Evolutionary conservation across 2,329 filamentous ascomycete genomes (phyloP).

Genomic region (Achaetomium macrosporum): DNA sequence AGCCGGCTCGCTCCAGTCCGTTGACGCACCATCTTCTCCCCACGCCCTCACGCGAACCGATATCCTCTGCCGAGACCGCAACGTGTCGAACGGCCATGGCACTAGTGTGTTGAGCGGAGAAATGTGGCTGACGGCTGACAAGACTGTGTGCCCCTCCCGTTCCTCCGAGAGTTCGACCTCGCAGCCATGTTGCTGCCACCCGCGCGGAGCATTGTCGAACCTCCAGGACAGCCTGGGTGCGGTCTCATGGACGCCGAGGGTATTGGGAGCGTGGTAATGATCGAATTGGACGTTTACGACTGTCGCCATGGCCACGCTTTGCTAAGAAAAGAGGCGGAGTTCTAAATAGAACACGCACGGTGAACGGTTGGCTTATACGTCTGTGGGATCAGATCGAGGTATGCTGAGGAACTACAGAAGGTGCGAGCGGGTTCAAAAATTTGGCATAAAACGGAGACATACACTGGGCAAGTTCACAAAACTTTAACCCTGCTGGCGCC

Average conservation of each 20-base stretch:
- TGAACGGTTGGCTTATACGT: too few species aligned
- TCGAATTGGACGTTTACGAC: neutral
- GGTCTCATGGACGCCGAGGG: neutral
- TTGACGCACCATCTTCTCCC: neutral
- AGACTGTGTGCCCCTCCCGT: neutral
- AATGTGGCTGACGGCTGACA: neutral
- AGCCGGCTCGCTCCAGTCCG: neutral
- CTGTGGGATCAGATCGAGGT: too few species aligned
- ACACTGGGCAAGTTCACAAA: too few species aligned
- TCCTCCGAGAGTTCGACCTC: neutral
- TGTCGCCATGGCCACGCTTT: neutral
- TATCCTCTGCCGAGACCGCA: neutral
- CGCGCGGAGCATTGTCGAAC: neutral
- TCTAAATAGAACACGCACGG: too few species aligned
- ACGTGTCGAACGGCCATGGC: neutral
- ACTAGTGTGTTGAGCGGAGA: neutral
- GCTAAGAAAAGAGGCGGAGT: neutral
- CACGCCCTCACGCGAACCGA: neutral
- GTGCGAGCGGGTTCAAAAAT: too few species aligned
- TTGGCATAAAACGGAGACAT: too few species aligned
- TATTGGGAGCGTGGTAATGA: neutral
- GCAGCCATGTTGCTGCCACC: neutral
- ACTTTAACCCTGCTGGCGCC: too few species aligned
- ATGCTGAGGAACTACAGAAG: too few species aligned
- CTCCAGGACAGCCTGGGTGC: neutral